Base-by-base conservation (phyloP, 129 eudicot genomes). In the Smallanthus sonchifolius region DNA sequence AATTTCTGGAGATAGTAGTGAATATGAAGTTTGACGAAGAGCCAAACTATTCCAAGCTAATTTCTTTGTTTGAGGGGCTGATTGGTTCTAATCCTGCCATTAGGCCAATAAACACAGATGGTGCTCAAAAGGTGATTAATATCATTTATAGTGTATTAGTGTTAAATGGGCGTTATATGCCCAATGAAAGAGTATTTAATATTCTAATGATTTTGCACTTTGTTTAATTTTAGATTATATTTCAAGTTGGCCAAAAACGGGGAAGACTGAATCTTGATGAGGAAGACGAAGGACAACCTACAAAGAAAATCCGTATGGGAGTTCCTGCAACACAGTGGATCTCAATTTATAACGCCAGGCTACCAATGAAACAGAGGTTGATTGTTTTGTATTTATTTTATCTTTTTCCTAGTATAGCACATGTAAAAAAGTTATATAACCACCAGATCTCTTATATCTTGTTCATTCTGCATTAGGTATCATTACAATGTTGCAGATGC, bases 21-120 rank as follows among this genome's bases (percentile, higher is more conserved):
- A 91, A 91, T 78, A 86, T 91, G 91, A 91, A 87, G 82, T 91
- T 91, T 57, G 97, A 91, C 28, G 97, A 91, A 78, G 97, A 91
- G 75, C 97, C 97, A n/a, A 91, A 87, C 67, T 91, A 91, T 86
- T 80, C 97, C 37, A 91, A 88, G 84, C 73, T 91, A 74, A 91
- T 91, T 64, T 91, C 97, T 69, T 75, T 91, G 38, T 91, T 91
- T 38, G 97, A 80, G 80, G 84, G 80, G 34, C 66, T 80, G 52
- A 15, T 80, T 17, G 84, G 84, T 28, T 76, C 80, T 16, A 80
- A 80, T 60, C 84, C 84, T 80, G 84, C 84, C 55, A 80, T 80
- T 20, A 80, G 84, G 66, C 84, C 84, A 15, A 80, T 80, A 35
- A 80, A 80, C 71, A 80, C 84, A 48, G 84, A 80, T 59, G 84